Percentiles rank a stretch among this genome's conserved stretches.
Evolutionary conservation across 805 yeast species (phyloP).

Genomic region (Debaryomyces prosopidis): DNA sequence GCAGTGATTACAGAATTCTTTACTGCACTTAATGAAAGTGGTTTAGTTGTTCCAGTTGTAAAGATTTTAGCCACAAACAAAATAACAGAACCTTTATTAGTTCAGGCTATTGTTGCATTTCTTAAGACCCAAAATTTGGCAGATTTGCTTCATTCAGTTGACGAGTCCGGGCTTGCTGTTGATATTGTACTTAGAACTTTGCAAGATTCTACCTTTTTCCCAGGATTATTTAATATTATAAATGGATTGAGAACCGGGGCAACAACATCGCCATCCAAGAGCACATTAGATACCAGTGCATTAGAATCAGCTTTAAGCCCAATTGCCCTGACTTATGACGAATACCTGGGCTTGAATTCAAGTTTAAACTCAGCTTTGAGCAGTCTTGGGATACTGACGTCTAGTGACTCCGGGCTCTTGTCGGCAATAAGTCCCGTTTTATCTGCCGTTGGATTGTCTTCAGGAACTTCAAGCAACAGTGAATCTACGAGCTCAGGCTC

Average conservation of each 20-base stretch:
- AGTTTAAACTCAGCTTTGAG: not conserved
- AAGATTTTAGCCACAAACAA: slow-evolving; percentile 20
- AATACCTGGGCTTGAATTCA: not conserved
- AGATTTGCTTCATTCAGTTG: slow-evolving; percentile 22
- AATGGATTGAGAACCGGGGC: slow-evolving; percentile 15
- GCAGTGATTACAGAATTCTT: slow-evolving; percentile 24
- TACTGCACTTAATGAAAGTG: slow-evolving; percentile 19
- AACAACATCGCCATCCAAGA: slow-evolving; percentile 10
- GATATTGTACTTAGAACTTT: slow-evolving; percentile 21
- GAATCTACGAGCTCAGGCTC: slow-evolving; percentile 1
- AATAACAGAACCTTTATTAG: slow-evolving; percentile 26
- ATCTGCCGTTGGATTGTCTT: slow-evolving; percentile 11
- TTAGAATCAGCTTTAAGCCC: slow-evolving; percentile 11
- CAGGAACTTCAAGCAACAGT: not conserved
- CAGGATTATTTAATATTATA: slow-evolving; percentile 15
- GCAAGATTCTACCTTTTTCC: slow-evolving; percentile 14
- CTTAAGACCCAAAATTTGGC: slow-evolving; percentile 20
- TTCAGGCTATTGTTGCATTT: slow-evolving; percentile 22
- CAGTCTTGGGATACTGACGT: not conserved
- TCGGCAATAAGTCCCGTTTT: slow-evolving; percentile 13
- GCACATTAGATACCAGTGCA: slow-evolving; percentile 7
- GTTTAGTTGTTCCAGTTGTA: slow-evolving; percentile 19
- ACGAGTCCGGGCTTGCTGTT: slow-evolving; percentile 24
- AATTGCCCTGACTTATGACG: slow-evolving; percentile 8
- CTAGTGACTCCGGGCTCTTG: not conserved